Evolutionary conservation across 2,329 filamentous ascomycete species (phyloP).

Genomic region (Colletotrichum sublineola): DNA sequence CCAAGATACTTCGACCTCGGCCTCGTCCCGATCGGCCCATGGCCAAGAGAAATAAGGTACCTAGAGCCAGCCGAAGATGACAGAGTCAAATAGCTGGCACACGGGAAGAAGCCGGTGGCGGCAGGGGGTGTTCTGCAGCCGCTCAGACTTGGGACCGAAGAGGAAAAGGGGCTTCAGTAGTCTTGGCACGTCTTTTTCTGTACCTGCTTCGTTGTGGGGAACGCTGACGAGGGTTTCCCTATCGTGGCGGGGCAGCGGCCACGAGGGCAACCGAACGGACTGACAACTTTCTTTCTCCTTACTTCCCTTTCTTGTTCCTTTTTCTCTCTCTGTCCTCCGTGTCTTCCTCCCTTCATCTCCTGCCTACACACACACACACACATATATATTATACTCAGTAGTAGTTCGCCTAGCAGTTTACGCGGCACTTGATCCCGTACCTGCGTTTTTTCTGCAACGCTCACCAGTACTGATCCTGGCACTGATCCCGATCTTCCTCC

Average conservation of each 20-base stretch:
- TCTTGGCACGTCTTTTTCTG: conserved; percentile 19
- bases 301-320: background rate
- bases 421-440: background rate
- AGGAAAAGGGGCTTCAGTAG: conserved; percentile 22
- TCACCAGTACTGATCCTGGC: background rate
- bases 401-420: background rate
- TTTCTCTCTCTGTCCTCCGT: background rate
- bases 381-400: background rate
- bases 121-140: conserved; percentile 22
- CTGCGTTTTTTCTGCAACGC: background rate
- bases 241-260: conserved; percentile 1
- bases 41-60: background rate
- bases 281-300: background rate
- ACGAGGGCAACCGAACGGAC: conserved; percentile 6
- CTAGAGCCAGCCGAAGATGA: conserved; percentile 2
- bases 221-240: conserved; percentile 13
- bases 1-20: no score
- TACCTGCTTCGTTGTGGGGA: background rate
- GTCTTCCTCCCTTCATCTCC: background rate
- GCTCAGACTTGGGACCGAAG: conserved; percentile 14
- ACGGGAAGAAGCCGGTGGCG: conserved; percentile 28
- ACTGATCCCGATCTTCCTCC: background rate
- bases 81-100: conserved; percentile 1
- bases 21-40: background rate
- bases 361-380: background rate